These are phyloP conservation scores for Castanospermum australe DNA, from an alignment of 306 rosid genomes.

Conservation along the genomic window DNA sequence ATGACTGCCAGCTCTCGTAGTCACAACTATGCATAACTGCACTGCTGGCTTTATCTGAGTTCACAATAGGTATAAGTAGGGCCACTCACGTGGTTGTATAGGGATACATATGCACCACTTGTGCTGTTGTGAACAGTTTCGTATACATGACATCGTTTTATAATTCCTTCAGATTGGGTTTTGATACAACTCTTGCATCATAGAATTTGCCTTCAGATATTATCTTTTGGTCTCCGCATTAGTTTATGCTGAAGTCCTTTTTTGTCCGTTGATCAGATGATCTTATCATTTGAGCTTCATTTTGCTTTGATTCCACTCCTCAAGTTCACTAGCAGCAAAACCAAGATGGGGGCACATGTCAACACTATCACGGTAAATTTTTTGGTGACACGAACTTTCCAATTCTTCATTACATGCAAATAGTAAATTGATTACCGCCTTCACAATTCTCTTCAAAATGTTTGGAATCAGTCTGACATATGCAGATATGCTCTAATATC, in stretches of 20 bases:
- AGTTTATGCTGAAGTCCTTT: constrained; percentile 15
- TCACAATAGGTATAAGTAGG: neutral
- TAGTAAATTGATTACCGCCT: neutral
- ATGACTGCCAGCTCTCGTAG: neutral
- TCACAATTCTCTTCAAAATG: neutral
- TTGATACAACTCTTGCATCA: neutral
- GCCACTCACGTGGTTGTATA: neutral
- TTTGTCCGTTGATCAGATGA: constrained; percentile 67
- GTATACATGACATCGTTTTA: neutral
- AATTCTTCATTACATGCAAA: neutral
- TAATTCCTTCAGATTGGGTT: neutral
- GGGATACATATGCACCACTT: neutral
- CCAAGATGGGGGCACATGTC: constrained; percentile 85
- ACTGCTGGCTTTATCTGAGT: neutral
- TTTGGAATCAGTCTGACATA: neutral
- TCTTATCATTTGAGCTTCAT: constrained; percentile 93
- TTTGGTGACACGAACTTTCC: neutral
- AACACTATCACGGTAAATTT: constrained; percentile 66
- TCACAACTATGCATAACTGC: neutral
- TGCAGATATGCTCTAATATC: neutral
- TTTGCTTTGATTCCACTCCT: constrained; percentile 94
- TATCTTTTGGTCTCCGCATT: neutral
- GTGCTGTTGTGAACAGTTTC: neutral
- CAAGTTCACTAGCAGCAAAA: constrained; percentile 85
- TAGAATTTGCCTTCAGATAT: constrained; percentile 30